Evolutionary conservation across 768 basidiomycete species (phyloP).

Genomic region (Suillus discolor): DNA sequence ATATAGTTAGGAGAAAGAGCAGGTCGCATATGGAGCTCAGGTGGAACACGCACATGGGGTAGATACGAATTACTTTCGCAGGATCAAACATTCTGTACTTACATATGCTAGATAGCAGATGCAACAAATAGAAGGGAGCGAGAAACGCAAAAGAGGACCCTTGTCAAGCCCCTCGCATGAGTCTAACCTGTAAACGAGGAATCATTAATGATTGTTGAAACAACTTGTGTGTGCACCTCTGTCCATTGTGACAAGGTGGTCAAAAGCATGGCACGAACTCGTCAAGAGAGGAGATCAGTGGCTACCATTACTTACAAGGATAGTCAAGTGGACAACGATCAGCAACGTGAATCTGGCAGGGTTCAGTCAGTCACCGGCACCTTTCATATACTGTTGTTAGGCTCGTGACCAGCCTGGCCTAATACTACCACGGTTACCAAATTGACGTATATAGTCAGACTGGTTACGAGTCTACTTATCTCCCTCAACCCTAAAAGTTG

Average conservation of each 20-base stretch:
- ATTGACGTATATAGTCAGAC: too few relatives aligned
- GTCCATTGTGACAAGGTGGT: slow-evolving; percentile 1
- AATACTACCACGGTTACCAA: too few relatives aligned
- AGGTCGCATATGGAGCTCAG: too few relatives aligned
- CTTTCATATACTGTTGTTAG: slow-evolving; percentile 13
- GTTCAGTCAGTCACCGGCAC: not conserved
- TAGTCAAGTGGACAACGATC: not conserved
- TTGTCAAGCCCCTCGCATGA: slow-evolving; percentile 6
- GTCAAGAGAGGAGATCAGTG: not conserved
- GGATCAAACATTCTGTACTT: too few relatives aligned
- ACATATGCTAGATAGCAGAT: not conserved
- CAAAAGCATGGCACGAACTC: slow-evolving; percentile 3
- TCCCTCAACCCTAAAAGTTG: not conserved
- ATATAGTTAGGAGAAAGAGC: too few relatives aligned
- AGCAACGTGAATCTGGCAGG: not conserved
- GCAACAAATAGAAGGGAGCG: slow-evolving; percentile 7
- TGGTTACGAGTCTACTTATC: too few relatives aligned
- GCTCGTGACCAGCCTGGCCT: too few relatives aligned
- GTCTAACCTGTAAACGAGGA: slow-evolving; percentile 5
- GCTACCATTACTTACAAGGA: slow-evolving; percentile 1
- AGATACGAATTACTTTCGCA: too few relatives aligned
- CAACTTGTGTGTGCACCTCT: not conserved
- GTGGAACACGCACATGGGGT: too few relatives aligned
- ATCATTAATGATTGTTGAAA: not conserved
- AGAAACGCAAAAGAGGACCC: slow-evolving; percentile 7